Conservation (phyloP, 495 filamentous ascomycete species). For the Talaromyces ruber region DNA sequence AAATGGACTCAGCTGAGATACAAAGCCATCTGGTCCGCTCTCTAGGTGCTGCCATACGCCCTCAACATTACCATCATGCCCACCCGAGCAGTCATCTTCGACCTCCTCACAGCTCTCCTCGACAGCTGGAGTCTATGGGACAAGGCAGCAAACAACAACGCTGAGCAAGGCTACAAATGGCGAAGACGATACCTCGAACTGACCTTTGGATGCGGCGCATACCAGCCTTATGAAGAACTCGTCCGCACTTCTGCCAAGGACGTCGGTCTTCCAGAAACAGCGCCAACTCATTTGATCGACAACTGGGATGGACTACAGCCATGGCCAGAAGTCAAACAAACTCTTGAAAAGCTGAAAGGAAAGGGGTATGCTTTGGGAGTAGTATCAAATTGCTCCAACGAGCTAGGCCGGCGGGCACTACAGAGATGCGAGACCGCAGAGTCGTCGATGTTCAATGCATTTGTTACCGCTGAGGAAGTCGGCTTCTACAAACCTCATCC, state of each 20-base stretch:
- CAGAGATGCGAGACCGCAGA: slow-evolving; percentile 6
- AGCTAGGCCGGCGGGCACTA: slow-evolving; percentile 15
- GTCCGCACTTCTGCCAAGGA: slow-evolving; percentile 18
- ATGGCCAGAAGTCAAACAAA: slow-evolving; percentile 18
- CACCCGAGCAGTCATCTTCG: slow-evolving; percentile 23
- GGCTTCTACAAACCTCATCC: slow-evolving; percentile 23
- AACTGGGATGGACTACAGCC: slow-evolving; percentile 18
- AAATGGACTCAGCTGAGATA: not conserved
- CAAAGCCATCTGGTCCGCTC: not conserved
- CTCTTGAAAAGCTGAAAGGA: slow-evolving; percentile 11
- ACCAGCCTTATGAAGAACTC: slow-evolving; percentile 21
- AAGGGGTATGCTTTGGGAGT: slow-evolving; percentile 18
- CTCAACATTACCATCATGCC: slow-evolving; percentile 7
- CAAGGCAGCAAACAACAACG: slow-evolving; percentile 10
- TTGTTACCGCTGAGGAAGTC: slow-evolving; percentile 23
- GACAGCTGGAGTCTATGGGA: slow-evolving; percentile 25
- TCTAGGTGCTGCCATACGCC: not conserved
- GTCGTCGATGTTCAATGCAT: slow-evolving; percentile 14
- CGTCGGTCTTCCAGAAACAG: slow-evolving; percentile 14
- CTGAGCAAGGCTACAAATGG: slow-evolving; percentile 13
- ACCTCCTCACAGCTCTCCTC: slow-evolving; percentile 25
- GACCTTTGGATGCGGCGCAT: slow-evolving; percentile 18
- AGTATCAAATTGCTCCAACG: slow-evolving; percentile 22
- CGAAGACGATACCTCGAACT: slow-evolving; percentile 19
- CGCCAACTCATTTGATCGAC: slow-evolving; percentile 12